Conservation (phyloP, 208 protist species). For the Trypanosoma platydactyli region DNA sequence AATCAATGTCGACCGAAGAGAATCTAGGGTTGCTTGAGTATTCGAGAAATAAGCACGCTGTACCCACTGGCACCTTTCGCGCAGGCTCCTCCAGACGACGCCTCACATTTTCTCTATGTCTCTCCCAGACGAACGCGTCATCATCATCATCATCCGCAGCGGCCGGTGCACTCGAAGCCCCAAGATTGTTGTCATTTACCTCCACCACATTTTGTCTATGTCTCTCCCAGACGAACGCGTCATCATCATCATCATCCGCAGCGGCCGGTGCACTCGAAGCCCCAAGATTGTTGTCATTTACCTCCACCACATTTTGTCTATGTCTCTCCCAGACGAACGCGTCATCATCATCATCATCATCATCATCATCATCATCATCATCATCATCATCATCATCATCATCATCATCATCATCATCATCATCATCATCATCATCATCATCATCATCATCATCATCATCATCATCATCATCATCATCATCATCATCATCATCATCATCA, state of each 20-base stretch:
- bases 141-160: neutral
- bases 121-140: constrained; percentile 7
- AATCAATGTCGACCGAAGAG: constrained; percentile 14
- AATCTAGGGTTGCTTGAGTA: neutral
- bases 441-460: too few relatives aligned
- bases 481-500: too few relatives aligned
- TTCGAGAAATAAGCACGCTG: constrained; percentile 47
- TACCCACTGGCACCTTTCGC: neutral
- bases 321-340: constrained; percentile 7
- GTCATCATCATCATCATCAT: neutral
- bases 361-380: too few relatives aligned
- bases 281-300: too few relatives aligned
- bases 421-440: too few relatives aligned
- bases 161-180: too few relatives aligned
- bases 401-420: too few relatives aligned
- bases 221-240: constrained; percentile 5
- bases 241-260: neutral
- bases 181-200: too few relatives aligned
- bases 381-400: too few relatives aligned
- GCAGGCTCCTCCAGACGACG: neutral
- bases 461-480: too few relatives aligned
- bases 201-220: neutral
- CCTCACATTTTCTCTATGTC: neutral
- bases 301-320: neutral
- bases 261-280: too few relatives aligned